Conservation (phyloP, 768 basidiomycete genomes). For the Phylloporus scabripes region DNA sequence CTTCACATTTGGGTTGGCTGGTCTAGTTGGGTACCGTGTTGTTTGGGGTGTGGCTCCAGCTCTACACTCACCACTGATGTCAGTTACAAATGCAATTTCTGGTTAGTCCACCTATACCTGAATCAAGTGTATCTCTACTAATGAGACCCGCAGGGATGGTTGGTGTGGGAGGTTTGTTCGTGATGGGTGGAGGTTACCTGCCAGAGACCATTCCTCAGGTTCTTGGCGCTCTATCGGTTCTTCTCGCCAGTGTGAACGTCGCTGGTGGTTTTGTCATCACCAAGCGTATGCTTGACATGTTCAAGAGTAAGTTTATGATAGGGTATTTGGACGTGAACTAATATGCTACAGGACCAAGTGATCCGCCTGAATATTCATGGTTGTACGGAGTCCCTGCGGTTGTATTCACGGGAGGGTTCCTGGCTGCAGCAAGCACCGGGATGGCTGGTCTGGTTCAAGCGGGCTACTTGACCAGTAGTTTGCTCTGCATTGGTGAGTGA, state of each 20-base stretch:
- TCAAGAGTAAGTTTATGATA: conserved; percentile 54
- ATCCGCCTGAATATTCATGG: conserved; percentile 87
- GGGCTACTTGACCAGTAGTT: conserved; percentile 77
- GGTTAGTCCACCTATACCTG: conserved; percentile 39
- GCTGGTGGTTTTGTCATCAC: conserved; percentile 87
- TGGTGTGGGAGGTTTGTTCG: conserved; percentile 79
- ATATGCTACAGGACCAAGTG: conserved; percentile 54
- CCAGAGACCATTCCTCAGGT: conserved; percentile 78
- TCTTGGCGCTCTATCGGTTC: conserved; percentile 77
- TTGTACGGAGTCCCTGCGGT: conserved; percentile 75
- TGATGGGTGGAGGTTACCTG: conserved; percentile 85
- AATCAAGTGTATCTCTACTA: neutral
- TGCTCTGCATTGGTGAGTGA: conserved; percentile 73
- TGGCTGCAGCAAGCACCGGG: conserved; percentile 77
- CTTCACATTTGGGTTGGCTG: conserved; percentile 84
- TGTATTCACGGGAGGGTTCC: conserved; percentile 78
- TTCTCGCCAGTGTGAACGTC: conserved; percentile 83
- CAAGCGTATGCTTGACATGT: conserved; percentile 91
- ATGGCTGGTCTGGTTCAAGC: conserved; percentile 85
- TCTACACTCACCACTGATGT: conserved; percentile 86
- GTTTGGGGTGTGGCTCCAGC: conserved; percentile 89
- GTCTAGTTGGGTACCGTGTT: conserved; percentile 81
- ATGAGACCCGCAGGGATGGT: conserved; percentile 50
- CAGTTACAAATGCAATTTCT: conserved; percentile 85
- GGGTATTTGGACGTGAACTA: neutral